phyloP scores from a whole-genome alignment of 192 early-diverging fungal genomes.

The Chytriomyces sp. region DNA sequence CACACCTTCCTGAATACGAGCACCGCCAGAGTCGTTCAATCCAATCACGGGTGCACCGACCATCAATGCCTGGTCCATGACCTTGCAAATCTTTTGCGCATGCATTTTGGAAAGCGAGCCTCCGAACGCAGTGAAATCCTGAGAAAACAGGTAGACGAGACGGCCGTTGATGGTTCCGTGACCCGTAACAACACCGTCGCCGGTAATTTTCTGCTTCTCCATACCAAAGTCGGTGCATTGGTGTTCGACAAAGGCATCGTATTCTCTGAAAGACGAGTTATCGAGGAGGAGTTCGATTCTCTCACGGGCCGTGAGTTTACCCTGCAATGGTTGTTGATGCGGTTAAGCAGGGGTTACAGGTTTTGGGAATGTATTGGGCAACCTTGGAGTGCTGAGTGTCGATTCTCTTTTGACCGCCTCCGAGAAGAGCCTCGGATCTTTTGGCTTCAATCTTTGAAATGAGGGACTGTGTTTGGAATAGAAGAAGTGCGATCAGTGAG shows the following conservation, averaged over 20 bases:
- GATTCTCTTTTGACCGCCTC: conserved; percentile 82
- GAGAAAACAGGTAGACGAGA: conserved; percentile 86
- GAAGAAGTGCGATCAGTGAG: conserved; percentile 52
- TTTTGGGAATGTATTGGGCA: neutral
- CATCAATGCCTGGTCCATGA: conserved; percentile 89
- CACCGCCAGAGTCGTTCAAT: conserved; percentile 95
- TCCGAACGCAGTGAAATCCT: conserved; percentile 94
- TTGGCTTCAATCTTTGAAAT: conserved; percentile 55
- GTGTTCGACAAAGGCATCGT: conserved; percentile 94
- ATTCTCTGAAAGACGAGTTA: conserved; percentile 83
- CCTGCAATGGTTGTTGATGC: conserved; percentile 49
- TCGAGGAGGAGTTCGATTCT: conserved; percentile 86
- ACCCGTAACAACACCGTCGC: conserved; percentile 96
- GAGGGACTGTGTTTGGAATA: conserved; percentile 54
- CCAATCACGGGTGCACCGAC: conserved; percentile 96
- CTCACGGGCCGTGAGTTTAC: conserved; percentile 93
- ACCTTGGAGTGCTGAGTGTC: conserved; percentile 86
- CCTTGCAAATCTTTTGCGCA: conserved; percentile 71
- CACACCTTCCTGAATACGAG: conserved; percentile 97
- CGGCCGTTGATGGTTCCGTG: conserved; percentile 93
- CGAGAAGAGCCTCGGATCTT: conserved; percentile 71
- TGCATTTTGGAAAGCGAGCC: conserved; percentile 87
- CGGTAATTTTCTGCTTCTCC: conserved; percentile 79
- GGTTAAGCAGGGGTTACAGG: neutral
- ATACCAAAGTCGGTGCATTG: conserved; percentile 90